A percentile compares a stretch with the other conserved stretches of the same genome.
phyloP scores from a whole-genome alignment of 2,329 filamentous ascomycete genomes.

The Leptographium radiaticola region DNA sequence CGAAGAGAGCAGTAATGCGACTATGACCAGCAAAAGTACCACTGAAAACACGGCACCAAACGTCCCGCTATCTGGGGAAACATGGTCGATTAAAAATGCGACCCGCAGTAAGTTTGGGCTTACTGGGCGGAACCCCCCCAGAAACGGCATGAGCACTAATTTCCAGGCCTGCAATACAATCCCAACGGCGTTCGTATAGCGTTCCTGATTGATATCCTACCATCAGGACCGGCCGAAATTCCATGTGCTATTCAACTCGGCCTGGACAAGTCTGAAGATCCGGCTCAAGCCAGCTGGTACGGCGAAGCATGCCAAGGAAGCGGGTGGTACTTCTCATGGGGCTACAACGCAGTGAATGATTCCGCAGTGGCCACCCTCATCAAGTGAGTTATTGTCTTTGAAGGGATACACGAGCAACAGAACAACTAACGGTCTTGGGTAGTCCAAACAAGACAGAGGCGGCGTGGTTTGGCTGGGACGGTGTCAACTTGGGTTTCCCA shows the following conservation, averaged over 20 bases:
- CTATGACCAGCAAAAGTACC: background rate
- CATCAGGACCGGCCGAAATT: constrained; percentile 4
- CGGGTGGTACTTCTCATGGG: constrained; percentile 20
- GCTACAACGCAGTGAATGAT: constrained; percentile 17
- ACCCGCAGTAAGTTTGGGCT: background rate
- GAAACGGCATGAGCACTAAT: background rate
- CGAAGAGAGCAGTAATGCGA: background rate
- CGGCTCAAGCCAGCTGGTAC: constrained; percentile 15
- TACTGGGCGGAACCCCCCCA: background rate
- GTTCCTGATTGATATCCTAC: constrained; percentile 9
- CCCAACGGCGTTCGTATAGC: constrained; percentile 6
- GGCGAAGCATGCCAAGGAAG: constrained; percentile 13
- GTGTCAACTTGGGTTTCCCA: constrained; percentile 7
- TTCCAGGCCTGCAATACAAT: constrained; percentile 5
- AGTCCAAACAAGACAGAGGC: constrained; percentile 8
- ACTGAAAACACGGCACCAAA: background rate
- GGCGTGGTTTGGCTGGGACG: constrained; percentile 14
- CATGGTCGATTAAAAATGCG: background rate
- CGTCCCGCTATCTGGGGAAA: background rate
- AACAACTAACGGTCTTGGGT: background rate
- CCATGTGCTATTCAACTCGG: constrained; percentile 10
- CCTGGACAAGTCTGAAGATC: constrained; percentile 6
- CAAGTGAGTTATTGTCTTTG: constrained; percentile 14
- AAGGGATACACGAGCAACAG: background rate
- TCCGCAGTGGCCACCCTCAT: constrained; percentile 18